Evolutionary conservation across 1,284 basidiomycete genomes (phyloP), one percentile per base, ranked within the genome.

Genomic region (Cutaneotrichosporon dermatis): DNA sequence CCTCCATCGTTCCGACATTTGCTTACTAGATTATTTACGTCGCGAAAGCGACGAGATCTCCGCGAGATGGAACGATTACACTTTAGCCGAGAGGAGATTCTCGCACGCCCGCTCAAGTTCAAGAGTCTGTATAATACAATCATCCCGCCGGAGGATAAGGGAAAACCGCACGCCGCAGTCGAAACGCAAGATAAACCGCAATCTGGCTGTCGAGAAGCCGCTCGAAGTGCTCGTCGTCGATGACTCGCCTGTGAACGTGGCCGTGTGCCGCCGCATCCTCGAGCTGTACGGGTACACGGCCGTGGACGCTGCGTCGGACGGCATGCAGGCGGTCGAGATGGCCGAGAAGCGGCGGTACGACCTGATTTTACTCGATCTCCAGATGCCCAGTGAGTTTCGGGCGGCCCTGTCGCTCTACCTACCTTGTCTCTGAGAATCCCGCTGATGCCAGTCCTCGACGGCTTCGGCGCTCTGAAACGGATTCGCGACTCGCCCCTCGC

Each of bases 161-260:
- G 25, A 55, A 58, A 54, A 52, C 36, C 51, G 35, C 6, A 41
- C 54, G 3, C 55, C 57, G 33, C 41, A 52, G 42, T 34, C 54
- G 11, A 58, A 55, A 46, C 41, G 43, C n/a, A 51, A 49, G 39
- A 49, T 65, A 25, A 59, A 65, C 58, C 55, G 54, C 51, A 52
- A 41, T 6, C 55, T 65, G 4, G 63, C 57, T 13, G 46, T 52
- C 48, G 42, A 61, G 12, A 59, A 59, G 53, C 76, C 76, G 2
- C 65, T 76, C 9, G 42, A 63, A 4, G 72, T 78, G 36, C 65
- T 78, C 12, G 61, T 76, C 2, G 76, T 78, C 1, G 76, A 78
- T 52, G 76, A 78, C 60, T 76, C 74, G 51, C 53, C 60, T 0
- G 69, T 76, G 65, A 78, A 78, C 55, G 56, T 72, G n/a, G n/a